Percentiles rank a stretch among this genome's conserved stretches.
phyloP scores from a whole-genome alignment of 148 eudicot species.

The Silene latifolia region DNA sequence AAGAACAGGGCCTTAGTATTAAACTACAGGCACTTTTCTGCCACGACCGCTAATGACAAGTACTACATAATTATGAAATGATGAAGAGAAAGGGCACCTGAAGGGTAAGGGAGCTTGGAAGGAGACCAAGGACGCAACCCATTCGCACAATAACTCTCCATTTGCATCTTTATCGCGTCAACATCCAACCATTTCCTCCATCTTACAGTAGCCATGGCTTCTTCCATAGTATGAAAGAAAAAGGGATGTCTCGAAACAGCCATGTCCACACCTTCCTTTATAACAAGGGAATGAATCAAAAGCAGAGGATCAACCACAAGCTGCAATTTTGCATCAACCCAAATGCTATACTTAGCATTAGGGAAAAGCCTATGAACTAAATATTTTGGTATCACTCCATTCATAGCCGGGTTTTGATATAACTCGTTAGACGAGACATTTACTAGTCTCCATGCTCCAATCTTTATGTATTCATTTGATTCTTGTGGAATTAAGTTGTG shows the following conservation, averaged over 20 bases:
- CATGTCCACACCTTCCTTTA: slow-evolving; percentile 67
- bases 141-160: slow-evolving; percentile 81
- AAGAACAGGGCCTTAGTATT: too few species aligned
- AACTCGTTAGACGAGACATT: slow-evolving; percentile 37
- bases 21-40: too few species aligned
- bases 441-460: slow-evolving; percentile 84
- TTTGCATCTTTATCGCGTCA: slow-evolving; percentile 58
- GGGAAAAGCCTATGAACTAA: slow-evolving; percentile 91
- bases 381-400: slow-evolving; percentile 80
- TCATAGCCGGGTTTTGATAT: slow-evolving; percentile 78
- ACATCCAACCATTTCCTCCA: slow-evolving; percentile 94
- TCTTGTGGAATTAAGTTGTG: slow-evolving; percentile 51
- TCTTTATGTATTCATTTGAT: slow-evolving; percentile 27
- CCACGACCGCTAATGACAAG: too few species aligned
- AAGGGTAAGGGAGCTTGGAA: slow-evolving; percentile 64
- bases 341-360: slow-evolving; percentile 63
- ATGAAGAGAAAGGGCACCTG: slow-evolving; percentile 46
- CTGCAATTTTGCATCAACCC: slow-evolving; percentile 92
- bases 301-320: slow-evolving; percentile 82
- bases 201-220: slow-evolving; percentile 86
- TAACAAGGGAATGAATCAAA: slow-evolving; percentile 65
- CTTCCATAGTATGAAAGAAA: slow-evolving; percentile 82
- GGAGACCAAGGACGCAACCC: slow-evolving; percentile 86
- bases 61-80: too few species aligned
- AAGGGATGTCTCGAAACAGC: slow-evolving; percentile 78